phyloP scores from a whole-genome alignment of 1,284 basidiomycete genomes.

The Leccinum solheimii region DNA sequence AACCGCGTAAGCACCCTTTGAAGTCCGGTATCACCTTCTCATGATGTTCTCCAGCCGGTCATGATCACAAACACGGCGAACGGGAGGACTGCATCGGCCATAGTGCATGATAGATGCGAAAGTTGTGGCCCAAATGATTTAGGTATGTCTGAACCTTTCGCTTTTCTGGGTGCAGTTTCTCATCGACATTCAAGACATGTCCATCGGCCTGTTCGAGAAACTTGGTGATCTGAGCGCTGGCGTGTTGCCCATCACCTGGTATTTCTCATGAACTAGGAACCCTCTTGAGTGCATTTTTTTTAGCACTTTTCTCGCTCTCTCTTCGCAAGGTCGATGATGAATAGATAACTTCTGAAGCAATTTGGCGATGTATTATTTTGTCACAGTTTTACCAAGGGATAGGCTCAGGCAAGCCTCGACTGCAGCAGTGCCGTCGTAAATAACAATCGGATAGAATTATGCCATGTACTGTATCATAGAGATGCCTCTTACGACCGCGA shows the following conservation, averaged over 20 bases:
- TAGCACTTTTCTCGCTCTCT: not conserved
- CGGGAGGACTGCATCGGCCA: conserved; percentile 42
- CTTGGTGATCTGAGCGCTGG: conserved; percentile 44
- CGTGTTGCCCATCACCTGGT: conserved; percentile 50
- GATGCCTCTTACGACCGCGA: conserved; percentile 9
- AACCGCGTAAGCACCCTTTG: conserved; percentile 40
- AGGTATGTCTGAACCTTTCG: conserved; percentile 38
- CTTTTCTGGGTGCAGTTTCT: conserved; percentile 1
- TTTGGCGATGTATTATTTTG: conserved; percentile 24
- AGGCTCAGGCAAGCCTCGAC: conserved; percentile 24
- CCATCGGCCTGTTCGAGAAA: conserved; percentile 46
- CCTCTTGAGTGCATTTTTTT: conserved; percentile 28
- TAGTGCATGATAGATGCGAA: conserved; percentile 48
- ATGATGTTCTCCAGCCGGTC: conserved; percentile 42
- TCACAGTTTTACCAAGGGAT: conserved; percentile 10
- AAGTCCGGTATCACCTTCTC: conserved; percentile 7
- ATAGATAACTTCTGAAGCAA: conserved; percentile 10
- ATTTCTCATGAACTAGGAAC: conserved; percentile 46
- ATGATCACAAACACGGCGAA: conserved; percentile 47
- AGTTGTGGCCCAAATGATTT: conserved; percentile 45
- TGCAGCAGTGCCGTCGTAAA: conserved; percentile 16
- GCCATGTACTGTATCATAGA: conserved; percentile 26
- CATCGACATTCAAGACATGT: conserved; percentile 49
- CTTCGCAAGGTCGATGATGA: conserved; percentile 9
- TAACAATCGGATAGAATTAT: conserved; percentile 18